Base-by-base conservation (phyloP, 139 green algal species). In the Picochlorum sp. region DNA sequence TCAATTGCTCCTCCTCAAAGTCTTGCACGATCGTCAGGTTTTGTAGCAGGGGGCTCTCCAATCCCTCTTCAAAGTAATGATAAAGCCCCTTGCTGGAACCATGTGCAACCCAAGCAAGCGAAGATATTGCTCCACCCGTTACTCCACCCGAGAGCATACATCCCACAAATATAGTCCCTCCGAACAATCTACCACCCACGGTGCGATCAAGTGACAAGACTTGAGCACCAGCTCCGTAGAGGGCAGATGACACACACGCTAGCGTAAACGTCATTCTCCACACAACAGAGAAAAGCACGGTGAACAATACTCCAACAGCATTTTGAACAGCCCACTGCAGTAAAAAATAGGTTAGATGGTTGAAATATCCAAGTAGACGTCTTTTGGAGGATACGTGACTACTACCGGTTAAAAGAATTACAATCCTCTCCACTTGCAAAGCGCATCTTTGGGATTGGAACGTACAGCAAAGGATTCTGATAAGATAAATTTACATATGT, bases 81-180 rank as follows among this genome's bases (percentile, higher is more conserved):
- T 54, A 6, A 11, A 73, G 51, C 9, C 49, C 56, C 4, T 49
- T 2, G 23, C 14, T n/a, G 21, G 37, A 56, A 6, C 66, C 58
- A 30, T 46, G 54, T 21, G 66, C 66, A 54, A 73, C 21, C 66
- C 66, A 73, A 6, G 66, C 66, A 44, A 73, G 66, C 21, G 58
- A 38, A 16, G 49, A 49, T 20, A 68, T 46, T 26, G 28, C 23
- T 3, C 21, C 38, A 28, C 66, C 66, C 0, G 61, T 24, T 7
- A 49, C 6, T 1, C 56, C 58, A 11, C 66, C 44, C 1, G 16
- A 49, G 6, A 73, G 45, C 57, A 73, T 62, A 21, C 56, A 66
- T n/a, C 57, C 66, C 6, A 57, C 44, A 14, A 73, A 73, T 56
- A 73, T n/a, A 0, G 51, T 11, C 4, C 21, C 66, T 6, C 38